Conservation (phyloP, 495 filamentous ascomycete genomes). For the Neurospora cerealis region DNA sequence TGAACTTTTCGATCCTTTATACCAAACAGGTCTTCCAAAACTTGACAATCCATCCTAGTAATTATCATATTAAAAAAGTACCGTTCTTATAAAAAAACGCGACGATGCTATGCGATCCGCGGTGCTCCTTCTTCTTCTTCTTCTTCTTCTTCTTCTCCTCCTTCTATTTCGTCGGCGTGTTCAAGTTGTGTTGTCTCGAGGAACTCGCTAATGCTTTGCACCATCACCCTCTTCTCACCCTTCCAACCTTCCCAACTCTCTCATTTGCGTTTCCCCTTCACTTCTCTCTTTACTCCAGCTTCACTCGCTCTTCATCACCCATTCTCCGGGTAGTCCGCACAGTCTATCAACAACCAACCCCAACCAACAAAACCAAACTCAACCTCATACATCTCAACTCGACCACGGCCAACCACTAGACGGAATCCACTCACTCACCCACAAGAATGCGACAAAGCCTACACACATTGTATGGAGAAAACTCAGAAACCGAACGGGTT, state of each 20-base stretch:
- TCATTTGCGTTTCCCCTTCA: neutral
- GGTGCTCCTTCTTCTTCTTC: neutral
- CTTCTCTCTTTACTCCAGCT: neutral
- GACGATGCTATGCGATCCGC: neutral
- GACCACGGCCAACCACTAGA: neutral
- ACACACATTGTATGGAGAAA: neutral
- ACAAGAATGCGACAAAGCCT: neutral
- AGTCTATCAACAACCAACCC: neutral
- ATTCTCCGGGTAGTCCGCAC: neutral
- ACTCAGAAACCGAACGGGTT: constrained; percentile 18
- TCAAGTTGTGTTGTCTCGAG: neutral
- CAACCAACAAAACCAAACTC: neutral
- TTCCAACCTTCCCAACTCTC: neutral
- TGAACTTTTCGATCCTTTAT: neutral
- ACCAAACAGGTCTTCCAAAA: neutral
- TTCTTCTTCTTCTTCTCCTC: neutral
- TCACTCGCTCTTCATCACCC: neutral
- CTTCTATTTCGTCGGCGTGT: neutral
- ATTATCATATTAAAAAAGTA: neutral
- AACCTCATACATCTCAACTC: neutral
- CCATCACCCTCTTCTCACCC: neutral
- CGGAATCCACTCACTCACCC: neutral
- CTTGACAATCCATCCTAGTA: neutral
- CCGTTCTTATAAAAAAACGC: neutral
- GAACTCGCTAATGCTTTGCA: neutral